phyloP scores from a whole-genome alignment of 2,329 filamentous ascomycete genomes.

The Nigrospora sphaerica region DNA sequence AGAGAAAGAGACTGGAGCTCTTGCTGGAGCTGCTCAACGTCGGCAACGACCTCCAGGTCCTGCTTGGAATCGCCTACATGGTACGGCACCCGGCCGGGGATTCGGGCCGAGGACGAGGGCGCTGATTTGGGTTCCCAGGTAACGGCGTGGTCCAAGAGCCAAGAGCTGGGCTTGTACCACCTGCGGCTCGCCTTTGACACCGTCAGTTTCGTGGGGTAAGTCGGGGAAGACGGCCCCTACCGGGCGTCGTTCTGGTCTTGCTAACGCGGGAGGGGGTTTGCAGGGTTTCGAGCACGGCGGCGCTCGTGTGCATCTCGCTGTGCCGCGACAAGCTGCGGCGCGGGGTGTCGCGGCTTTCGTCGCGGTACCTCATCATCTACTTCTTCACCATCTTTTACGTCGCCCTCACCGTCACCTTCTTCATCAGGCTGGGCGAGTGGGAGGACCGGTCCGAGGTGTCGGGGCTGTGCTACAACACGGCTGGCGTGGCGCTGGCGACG shows the following conservation, averaged over 20 bases:
- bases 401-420: conserved; percentile 17
- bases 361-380: conserved; percentile 17
- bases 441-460: conserved; percentile 5
- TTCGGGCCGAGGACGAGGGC: background rate
- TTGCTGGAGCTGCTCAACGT: conserved; percentile 7
- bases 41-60: conserved; percentile 9
- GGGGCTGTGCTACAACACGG: conserved; percentile 19
- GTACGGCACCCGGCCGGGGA: background rate
- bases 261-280: background rate
- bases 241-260: no score
- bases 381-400: conserved; percentile 17
- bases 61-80: conserved; percentile 9
- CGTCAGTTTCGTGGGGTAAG: conserved; percentile 10
- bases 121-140: background rate
- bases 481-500: conserved; percentile 6
- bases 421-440: conserved; percentile 15
- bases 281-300: conserved; percentile 7
- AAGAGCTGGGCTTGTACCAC: conserved; percentile 8
- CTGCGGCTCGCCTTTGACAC: conserved; percentile 8
- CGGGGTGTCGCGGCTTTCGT: conserved; percentile 4
- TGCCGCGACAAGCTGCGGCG: conserved; percentile 4
- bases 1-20: conserved; percentile 6
- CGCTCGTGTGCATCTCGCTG: conserved; percentile 4
- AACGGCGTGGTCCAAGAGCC: conserved; percentile 7
- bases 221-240: background rate